Evolutionary conservation across 1,139 yeast genomes (phyloP).

Genomic region (Blastobotrys raffinosifermentans): DNA sequence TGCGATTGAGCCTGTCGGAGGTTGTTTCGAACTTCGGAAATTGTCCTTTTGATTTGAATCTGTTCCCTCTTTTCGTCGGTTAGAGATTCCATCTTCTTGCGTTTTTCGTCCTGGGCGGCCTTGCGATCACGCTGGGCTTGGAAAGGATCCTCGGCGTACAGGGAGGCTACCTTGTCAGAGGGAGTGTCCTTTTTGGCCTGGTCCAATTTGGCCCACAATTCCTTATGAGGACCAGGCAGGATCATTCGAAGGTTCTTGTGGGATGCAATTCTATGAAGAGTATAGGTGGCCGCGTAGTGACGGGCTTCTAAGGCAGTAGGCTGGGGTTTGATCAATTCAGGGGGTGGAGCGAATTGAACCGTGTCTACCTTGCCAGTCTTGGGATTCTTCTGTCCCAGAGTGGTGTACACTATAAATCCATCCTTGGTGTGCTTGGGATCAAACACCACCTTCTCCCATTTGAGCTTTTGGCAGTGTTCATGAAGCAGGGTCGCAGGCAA

Average conservation of each 20-base stretch:
- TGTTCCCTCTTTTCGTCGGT: slow-evolving; percentile 5
- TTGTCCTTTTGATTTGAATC: slow-evolving; percentile 8
- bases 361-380: slow-evolving; percentile 64
- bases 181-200: slow-evolving; percentile 33
- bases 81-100: slow-evolving; percentile 15
- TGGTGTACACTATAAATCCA: slow-evolving; percentile 58
- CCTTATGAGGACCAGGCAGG: slow-evolving; percentile 74
- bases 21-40: slow-evolving; percentile 5
- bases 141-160: slow-evolving; percentile 70
- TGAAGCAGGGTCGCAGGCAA: slow-evolving; percentile 80
- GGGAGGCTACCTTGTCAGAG: slow-evolving; percentile 12
- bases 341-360: slow-evolving; percentile 58
- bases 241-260: slow-evolving; percentile 82
- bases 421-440: slow-evolving; percentile 53
- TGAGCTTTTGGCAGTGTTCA: slow-evolving; percentile 81
- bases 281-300: slow-evolving; percentile 84
- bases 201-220: slow-evolving; percentile 71
- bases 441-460: slow-evolving; percentile 83
- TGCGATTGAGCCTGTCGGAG: slow-evolving; percentile 1
- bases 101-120: slow-evolving; percentile 16
- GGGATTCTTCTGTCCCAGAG: slow-evolving; percentile 69
- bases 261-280: slow-evolving; percentile 70
- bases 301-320: slow-evolving; percentile 85
- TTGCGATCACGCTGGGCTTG: slow-evolving; percentile 48
- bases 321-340: slow-evolving; percentile 49